Percentiles rank a stretch among this genome's conserved stretches.
phyloP scores from a whole-genome alignment of 1,284 basidiomycete genomes.

The Tilletia indica region DNA sequence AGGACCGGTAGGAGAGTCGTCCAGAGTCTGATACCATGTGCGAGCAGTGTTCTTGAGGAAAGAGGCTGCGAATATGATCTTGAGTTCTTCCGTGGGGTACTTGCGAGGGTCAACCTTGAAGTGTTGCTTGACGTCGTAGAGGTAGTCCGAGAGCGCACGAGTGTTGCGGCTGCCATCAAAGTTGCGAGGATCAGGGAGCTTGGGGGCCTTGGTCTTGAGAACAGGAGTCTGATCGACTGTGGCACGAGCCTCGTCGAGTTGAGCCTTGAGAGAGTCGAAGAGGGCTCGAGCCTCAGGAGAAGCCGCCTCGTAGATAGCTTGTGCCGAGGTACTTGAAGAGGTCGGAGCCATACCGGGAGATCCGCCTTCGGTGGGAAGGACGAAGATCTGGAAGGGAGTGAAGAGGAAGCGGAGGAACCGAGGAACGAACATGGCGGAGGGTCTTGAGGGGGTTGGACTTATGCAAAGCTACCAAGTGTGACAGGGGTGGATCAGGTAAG shows the following conservation, averaged over 20 bases:
- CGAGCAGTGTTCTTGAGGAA: constrained; percentile 5
- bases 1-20: constrained; percentile 8
- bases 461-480: no score
- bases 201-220: not conserved
- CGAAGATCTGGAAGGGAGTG: not conserved
- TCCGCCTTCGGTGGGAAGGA: not conserved
- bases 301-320: not conserved
- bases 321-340: not conserved
- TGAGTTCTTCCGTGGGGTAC: constrained; percentile 10
- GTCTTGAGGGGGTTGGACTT: no score
- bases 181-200: not conserved
- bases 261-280: not conserved
- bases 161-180: constrained; percentile 1
- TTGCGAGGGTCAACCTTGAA: constrained; percentile 4
- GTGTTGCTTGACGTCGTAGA: constrained; percentile 18
- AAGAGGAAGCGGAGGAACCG: not conserved
- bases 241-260: constrained; percentile 1
- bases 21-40: constrained; percentile 3
- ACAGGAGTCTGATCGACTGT: not conserved
- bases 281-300: not conserved
- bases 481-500: no score
- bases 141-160: constrained; percentile 6
- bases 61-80: constrained; percentile 13
- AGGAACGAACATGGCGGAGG: not conserved
- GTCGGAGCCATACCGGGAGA: not conserved